phyloP scores from a whole-genome alignment of 2,329 filamentous ascomycete genomes.

The Stachybotrys chartarum region DNA sequence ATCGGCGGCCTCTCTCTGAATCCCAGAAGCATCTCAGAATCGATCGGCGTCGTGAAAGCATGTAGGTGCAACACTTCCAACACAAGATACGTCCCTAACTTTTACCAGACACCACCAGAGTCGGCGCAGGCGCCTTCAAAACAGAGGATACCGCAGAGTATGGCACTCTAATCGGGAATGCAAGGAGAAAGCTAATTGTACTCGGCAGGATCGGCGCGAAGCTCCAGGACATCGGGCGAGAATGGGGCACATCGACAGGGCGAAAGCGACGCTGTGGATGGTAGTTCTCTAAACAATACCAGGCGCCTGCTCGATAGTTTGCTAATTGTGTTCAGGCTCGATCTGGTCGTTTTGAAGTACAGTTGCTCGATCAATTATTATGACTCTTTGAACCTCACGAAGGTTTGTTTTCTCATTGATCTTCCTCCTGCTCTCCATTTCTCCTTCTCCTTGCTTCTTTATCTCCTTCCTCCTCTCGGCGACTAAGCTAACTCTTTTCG shows the following conservation, averaged over 20 bases:
- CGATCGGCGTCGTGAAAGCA: constrained; percentile 62
- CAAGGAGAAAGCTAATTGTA: too few relatives aligned
- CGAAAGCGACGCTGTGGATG: constrained; percentile 53
- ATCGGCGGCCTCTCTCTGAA: constrained; percentile 57
- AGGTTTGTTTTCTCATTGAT: constrained; percentile 15
- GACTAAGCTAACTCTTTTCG: background rate
- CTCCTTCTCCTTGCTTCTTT: too few relatives aligned
- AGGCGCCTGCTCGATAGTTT: background rate
- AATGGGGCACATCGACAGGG: constrained; percentile 45
- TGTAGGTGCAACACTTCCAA: constrained; percentile 20
- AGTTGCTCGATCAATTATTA: constrained; percentile 58
- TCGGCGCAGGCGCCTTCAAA: constrained; percentile 57
- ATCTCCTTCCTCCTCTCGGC: background rate
- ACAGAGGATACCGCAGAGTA: constrained; percentile 46
- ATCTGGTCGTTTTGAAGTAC: constrained; percentile 64
- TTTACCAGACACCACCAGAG: constrained; percentile 22
- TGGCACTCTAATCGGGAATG: too few relatives aligned
- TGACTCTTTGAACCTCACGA: constrained; percentile 52
- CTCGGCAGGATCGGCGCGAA: constrained; percentile 25
- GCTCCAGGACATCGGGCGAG: constrained; percentile 38
- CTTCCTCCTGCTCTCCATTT: too few relatives aligned
- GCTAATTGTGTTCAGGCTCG: constrained; percentile 16
- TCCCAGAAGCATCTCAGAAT: constrained; percentile 50
- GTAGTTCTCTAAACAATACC: constrained; percentile 17
- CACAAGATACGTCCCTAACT: background rate